A percentile compares a stretch with the other conserved stretches of the same genome.
phyloP scores from a whole-genome alignment of 2,329 filamentous ascomycete species.

The Penicillium decumbens region DNA sequence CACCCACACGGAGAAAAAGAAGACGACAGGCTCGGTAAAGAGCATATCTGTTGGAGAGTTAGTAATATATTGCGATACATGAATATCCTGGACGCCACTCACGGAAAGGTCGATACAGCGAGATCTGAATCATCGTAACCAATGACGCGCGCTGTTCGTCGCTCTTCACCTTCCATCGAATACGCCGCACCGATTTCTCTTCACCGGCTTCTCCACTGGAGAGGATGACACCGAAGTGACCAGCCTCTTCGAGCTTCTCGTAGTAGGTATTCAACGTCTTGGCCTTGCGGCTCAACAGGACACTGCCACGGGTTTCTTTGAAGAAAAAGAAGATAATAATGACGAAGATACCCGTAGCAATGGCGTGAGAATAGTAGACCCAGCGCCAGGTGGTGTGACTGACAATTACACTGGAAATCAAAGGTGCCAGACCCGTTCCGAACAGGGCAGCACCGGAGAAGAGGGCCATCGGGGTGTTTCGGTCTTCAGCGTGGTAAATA shows the following conservation, averaged over 20 bases:
- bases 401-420: conserved; percentile 66
- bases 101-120: conserved; percentile 70
- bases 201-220: conserved; percentile 24
- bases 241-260: conserved; percentile 62
- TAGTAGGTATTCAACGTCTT: conserved; percentile 73
- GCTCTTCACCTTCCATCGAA: conserved; percentile 74
- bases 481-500: conserved; percentile 69
- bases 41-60: conserved; percentile 45
- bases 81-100: conserved; percentile 21
- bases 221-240: conserved; percentile 55
- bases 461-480: conserved; percentile 85
- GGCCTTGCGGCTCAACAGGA: conserved; percentile 73
- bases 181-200: conserved; percentile 45
- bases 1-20: conserved; percentile 79
- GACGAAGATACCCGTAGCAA: conserved; percentile 62
- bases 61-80: not conserved
- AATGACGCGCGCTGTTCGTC: conserved; percentile 72
- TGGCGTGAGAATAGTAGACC: conserved; percentile 83
- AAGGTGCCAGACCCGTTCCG: conserved; percentile 73
- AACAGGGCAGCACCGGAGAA: conserved; percentile 75
- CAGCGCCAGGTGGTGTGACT: conserved; percentile 69
- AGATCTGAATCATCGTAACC: conserved; percentile 65
- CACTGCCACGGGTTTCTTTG: conserved; percentile 74
- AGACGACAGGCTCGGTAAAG: conserved; percentile 59
- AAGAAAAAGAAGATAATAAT: conserved; percentile 64